Base-by-base conservation (phyloP, 768 basidiomycete species). In the Hebeloma cylindrosporum region DNA sequence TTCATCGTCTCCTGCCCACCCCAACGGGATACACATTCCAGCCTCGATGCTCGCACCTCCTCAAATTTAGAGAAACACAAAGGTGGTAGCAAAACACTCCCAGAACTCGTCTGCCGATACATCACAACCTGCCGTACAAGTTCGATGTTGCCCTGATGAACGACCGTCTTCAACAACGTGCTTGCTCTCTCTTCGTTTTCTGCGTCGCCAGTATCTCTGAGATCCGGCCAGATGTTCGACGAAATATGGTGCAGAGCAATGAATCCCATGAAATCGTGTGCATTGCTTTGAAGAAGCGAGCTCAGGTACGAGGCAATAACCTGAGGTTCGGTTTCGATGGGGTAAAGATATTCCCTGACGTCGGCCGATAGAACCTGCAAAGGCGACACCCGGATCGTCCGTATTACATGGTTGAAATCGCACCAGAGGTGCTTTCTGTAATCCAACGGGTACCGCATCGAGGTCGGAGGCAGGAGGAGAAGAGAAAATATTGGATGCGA, bases 351-450 rank as follows among this genome's bases (percentile, higher is more conserved):
- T 49, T 83, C 80, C 29, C 69, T 67, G 6, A 85, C 48, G 45
- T 79, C 75, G 10, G 65, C 66, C 20, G 72, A 70, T 20, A 87
- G 52, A n/a, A 85, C 73, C 2, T 77, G 69, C 9, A 72, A 75
- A 11, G 77, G 57, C 5, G 72, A 63, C 4, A 72, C 70, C 14
- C 75, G 75, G 21, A 92, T 70, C 17, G 74, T 84, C 54, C 74
- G 77, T 41, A 91, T 59, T 29, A 82, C 60, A 54, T 88, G 84
- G 2, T 72, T 72, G 52, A 80, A 87, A 54, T 95, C 93, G 44
- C 73, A 81, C 87, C 90, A 96, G 3, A 97, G 60, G 43, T 83
- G 78, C 50, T 80, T 83, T 39, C 94, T 82, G 59, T 91, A 96
- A 68, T 98, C 94, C 17, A 70, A 43, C 1, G 90, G 72, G 57